A percentile compares a stretch with the other conserved stretches of the same genome.
phyloP scores from a whole-genome alignment of 1,284 basidiomycete species.

The Butyriboletus appendiculatus region DNA sequence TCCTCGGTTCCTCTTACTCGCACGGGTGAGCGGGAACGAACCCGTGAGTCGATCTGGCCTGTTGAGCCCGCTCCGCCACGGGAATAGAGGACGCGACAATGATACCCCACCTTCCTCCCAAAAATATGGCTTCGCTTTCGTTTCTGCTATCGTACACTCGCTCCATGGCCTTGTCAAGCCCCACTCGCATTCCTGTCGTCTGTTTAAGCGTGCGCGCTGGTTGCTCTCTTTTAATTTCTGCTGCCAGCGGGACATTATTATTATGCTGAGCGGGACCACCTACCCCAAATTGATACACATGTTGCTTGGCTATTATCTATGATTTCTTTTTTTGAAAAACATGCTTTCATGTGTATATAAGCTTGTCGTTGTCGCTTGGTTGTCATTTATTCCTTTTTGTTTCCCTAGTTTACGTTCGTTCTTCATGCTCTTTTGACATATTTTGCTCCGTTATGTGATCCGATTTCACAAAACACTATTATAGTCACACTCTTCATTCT shows the following conservation, averaged over 20 bases:
- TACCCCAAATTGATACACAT: conserved; percentile 20
- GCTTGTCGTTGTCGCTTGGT: conserved; percentile 22
- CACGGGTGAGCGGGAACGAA: conserved; percentile 31
- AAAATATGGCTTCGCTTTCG: conserved; percentile 33
- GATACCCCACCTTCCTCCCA: conserved; percentile 11
- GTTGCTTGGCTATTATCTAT: conserved; percentile 34
- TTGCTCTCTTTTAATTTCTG: conserved; percentile 11
- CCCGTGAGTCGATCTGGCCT: conserved; percentile 32
- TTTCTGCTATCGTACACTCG: conserved; percentile 30
- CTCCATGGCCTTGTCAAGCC: conserved; percentile 22
- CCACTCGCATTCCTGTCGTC: conserved; percentile 22
- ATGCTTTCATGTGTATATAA: conserved; percentile 35
- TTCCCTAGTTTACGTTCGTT: conserved; percentile 14
- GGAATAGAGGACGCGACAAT: conserved; percentile 23
- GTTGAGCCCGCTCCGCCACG: conserved; percentile 31
- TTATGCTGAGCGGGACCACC: conserved; percentile 26
- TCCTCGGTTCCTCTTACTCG: conserved; percentile 26
- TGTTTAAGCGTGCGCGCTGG: conserved; percentile 13
- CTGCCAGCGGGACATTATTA: conserved; percentile 28
- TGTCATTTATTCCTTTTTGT: conserved; percentile 32
- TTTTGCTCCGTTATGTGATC: conserved; percentile 16
- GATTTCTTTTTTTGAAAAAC: conserved; percentile 8
- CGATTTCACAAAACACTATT: conserved; percentile 20
- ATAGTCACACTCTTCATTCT: conserved; percentile 21
- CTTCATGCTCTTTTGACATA: conserved; percentile 12